These are phyloP conservation scores for Zalaria obscura DNA, from an alignment of 2,329 filamentous ascomycete genomes.

Conservation along the genomic window DNA sequence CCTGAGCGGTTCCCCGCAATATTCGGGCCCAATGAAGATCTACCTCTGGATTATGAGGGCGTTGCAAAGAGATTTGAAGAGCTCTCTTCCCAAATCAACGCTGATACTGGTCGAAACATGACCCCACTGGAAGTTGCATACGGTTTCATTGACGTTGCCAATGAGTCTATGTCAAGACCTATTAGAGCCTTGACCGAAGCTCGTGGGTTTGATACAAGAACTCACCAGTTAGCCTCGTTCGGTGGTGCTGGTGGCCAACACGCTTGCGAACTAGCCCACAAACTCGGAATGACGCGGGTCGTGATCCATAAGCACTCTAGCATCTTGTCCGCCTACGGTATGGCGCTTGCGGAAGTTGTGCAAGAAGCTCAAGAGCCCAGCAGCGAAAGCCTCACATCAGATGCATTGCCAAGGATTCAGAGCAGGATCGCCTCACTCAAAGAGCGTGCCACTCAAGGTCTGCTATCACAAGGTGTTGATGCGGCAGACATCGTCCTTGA, in stretches of 20 bases:
- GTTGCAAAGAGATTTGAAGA: slow-evolving; percentile 26
- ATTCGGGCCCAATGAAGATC: slow-evolving; percentile 18
- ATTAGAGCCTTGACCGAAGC: slow-evolving; percentile 16
- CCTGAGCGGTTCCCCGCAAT: slow-evolving; percentile 19
- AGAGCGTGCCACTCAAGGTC: slow-evolving; percentile 43
- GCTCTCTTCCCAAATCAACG: slow-evolving; percentile 29
- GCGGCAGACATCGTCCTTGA: slow-evolving; percentile 12
- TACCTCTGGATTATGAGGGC: slow-evolving; percentile 26
- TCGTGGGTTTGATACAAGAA: slow-evolving; percentile 11
- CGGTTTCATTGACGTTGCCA: slow-evolving; percentile 15
- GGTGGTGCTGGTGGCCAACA: slow-evolving; percentile 28
- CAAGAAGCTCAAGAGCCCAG: slow-evolving; percentile 26
- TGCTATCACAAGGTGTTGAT: slow-evolving; percentile 54
- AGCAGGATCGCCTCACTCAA: slow-evolving; percentile 30
- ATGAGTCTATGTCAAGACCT: slow-evolving; percentile 16
- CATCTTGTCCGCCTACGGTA: slow-evolving; percentile 33
- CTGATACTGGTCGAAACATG: slow-evolving; percentile 15
- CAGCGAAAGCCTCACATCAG: slow-evolving; percentile 13
- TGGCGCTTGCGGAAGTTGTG: slow-evolving; percentile 32
- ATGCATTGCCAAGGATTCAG: slow-evolving; percentile 48
- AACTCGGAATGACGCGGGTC: slow-evolving; percentile 29
- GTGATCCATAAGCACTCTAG: slow-evolving; percentile 32
- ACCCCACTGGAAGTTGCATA: slow-evolving; percentile 15
- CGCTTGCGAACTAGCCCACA: slow-evolving; percentile 27
- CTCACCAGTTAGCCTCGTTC: slow-evolving; percentile 15